Evolutionary conservation across 2,329 filamentous ascomycete genomes (phyloP).

Genomic region (Diaporthe caulivora): DNA sequence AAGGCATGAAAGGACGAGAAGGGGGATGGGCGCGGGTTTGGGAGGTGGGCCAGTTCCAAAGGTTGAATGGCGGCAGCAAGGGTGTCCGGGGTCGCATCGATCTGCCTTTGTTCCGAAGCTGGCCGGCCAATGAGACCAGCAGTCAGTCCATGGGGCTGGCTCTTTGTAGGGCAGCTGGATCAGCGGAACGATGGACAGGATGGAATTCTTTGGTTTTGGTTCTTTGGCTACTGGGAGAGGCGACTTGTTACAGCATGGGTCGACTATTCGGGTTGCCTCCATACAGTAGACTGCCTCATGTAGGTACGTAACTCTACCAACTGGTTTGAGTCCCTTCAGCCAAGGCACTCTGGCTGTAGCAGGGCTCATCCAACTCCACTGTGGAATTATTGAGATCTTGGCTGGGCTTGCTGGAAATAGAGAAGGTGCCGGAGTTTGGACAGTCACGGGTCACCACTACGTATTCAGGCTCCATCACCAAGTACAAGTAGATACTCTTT

Average conservation of each 20-base stretch:
- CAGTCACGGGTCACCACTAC: neutral
- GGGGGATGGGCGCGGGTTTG: neutral
- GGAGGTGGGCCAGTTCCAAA: slow-evolving; percentile 18
- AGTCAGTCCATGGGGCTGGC: neutral
- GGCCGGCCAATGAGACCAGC: slow-evolving; percentile 33
- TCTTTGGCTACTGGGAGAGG: neutral
- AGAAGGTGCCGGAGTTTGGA: neutral
- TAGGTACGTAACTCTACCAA: neutral
- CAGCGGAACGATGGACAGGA: neutral
- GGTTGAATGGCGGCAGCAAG: slow-evolving; percentile 1
- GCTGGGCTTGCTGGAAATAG: neutral
- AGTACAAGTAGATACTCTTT: neutral
- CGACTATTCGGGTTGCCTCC: neutral
- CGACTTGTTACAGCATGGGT: neutral
- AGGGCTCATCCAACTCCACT: neutral
- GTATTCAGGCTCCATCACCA: neutral
- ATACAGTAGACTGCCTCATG: neutral
- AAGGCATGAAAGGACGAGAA: slow-evolving; percentile 12
- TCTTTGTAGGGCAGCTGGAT: slow-evolving; percentile 19
- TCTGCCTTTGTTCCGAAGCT: slow-evolving; percentile 22
- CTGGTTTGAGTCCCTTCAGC: neutral
- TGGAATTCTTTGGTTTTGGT: neutral
- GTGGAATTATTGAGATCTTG: neutral
- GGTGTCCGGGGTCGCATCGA: slow-evolving; percentile 25
- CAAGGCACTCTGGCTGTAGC: neutral